Base-by-base conservation (phyloP, 495 filamentous ascomycete genomes). In the Choiromyces venosus region DNA sequence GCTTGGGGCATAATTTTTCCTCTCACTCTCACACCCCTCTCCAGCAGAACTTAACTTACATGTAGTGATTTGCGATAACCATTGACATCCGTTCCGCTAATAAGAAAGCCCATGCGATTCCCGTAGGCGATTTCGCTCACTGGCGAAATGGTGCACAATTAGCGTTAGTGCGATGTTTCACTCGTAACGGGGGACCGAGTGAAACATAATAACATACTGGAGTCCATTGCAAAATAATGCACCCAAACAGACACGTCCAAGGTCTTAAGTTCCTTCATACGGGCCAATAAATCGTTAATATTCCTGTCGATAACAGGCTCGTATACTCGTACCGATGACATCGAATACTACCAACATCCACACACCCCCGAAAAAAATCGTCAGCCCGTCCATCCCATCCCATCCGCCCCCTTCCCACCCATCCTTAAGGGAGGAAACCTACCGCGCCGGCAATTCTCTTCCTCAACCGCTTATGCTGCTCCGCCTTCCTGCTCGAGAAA, bases 21-120 rank as follows among this genome's bases (percentile, higher is more conserved):
- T 29, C 52, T 25, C 52, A 29, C 52, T 25, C 9, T 29, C 52
- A 61, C 52, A 10, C 9, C 4, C 10, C 18, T 29, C 9, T 29
- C 29, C 52, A 0, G 52, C 10, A 16, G 52, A n/a, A n/a, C n/a
- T 64, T 10, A 25, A 67, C 68, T 40, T 29, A 74, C 73, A 71
- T 87, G 86, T 76, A 87, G 86, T 6, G 84, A 83, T 71, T 86
- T 81, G 40, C 87, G 86, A 4, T 87, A 82, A 25, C 85, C 83
- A 40, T 84, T 85, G 39, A 87, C 84, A 74, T 88, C 87, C n/a
- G 82, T 80, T 14, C 61, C 68, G 29, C 14, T 35, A 36, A 29
- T 39, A 37, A 73, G 61, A 35, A 73, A 73, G 36, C 71, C 71
- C 40, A 74, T 67, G 35, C 61, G 69, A 64, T 67, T 46, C 2